These are phyloP conservation scores for Discostella pseudostelligera DNA, from an alignment of 108 stramenopile genomes.

Conservation along the genomic window DNA sequence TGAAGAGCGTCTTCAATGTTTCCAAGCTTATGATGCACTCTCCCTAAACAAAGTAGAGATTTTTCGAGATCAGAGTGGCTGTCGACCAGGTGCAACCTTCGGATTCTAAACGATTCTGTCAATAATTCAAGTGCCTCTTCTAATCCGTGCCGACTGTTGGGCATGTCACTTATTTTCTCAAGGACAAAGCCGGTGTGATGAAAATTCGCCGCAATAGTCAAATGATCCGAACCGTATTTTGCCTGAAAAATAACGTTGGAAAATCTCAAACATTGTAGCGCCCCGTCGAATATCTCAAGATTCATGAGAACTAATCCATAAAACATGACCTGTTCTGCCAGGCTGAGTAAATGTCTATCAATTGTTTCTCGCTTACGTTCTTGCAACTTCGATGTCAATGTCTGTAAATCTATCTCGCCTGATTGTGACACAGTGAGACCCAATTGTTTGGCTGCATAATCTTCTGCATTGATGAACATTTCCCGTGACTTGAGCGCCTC, in stretches of 20 bases:
- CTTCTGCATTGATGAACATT: conserved; percentile 29
- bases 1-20: conserved; percentile 37
- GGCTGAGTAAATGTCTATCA: conserved; percentile 27
- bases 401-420: conserved; percentile 10
- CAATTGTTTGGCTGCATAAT: conserved; percentile 15
- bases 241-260: conserved; percentile 39
- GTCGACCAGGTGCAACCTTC: conserved; percentile 44
- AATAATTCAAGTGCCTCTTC: conserved; percentile 43
- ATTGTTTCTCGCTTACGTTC: conserved; percentile 19
- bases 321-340: conserved; percentile 29
- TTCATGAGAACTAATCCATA: conserved; percentile 33
- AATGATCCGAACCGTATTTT: conserved; percentile 39
- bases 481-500: conserved; percentile 26
- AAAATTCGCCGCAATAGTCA: conserved; percentile 43
- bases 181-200: conserved; percentile 29
- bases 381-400: conserved; percentile 21
- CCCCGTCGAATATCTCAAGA: conserved; percentile 28
- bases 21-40: conserved; percentile 34
- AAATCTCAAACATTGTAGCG: conserved; percentile 40
- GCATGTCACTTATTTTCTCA: conserved; percentile 19
- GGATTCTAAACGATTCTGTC: conserved; percentile 46
- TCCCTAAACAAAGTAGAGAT: conserved; percentile 38
- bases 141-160: neutral
- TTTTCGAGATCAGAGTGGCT: conserved; percentile 48
- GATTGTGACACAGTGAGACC: conserved; percentile 9